These are phyloP conservation scores for Albifimbria verrucaria DNA, from an alignment of 2,329 filamentous ascomycete genomes.

Conservation along the genomic window DNA sequence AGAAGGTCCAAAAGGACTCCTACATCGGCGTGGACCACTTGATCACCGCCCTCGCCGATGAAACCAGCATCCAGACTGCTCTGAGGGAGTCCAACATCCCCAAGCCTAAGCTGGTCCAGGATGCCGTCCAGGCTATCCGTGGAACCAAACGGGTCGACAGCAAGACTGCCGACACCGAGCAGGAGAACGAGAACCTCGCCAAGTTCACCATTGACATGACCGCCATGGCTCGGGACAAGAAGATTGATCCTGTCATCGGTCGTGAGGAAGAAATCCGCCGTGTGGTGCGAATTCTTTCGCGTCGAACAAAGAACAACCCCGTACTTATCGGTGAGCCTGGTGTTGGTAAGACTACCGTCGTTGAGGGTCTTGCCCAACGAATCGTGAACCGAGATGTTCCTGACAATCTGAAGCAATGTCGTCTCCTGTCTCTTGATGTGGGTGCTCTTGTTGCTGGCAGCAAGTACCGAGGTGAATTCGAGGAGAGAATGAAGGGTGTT, in stretches of 20 bases:
- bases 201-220: constrained; percentile 99
- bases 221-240: constrained; percentile 90
- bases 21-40: constrained; percentile 95
- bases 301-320: constrained; percentile 97
- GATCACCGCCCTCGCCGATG: constrained; percentile 80
- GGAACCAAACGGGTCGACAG: constrained; percentile 93
- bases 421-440: constrained; percentile 90
- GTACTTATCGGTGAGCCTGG: constrained; percentile 96
- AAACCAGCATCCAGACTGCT: constrained; percentile 66
- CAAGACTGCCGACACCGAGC: constrained; percentile 89
- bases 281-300: constrained; percentile 85
- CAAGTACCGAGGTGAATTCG: constrained; percentile 98
- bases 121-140: constrained; percentile 86
- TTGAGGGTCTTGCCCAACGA: constrained; percentile 90
- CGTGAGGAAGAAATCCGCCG: constrained; percentile 93
- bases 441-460: constrained; percentile 93
- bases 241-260: constrained; percentile 96
- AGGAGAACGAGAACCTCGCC: constrained; percentile 91
- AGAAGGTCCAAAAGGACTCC: constrained; percentile 96
- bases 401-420: constrained; percentile 90
- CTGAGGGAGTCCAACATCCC: constrained; percentile 87
- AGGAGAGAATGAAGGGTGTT: constrained; percentile 98
- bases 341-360: constrained; percentile 97
- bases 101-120: constrained; percentile 84
- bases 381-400: constrained; percentile 97